Evolutionary conservation across 352 stramenopile species (phyloP).

Genomic region (Phytophthora pluvialis): DNA sequence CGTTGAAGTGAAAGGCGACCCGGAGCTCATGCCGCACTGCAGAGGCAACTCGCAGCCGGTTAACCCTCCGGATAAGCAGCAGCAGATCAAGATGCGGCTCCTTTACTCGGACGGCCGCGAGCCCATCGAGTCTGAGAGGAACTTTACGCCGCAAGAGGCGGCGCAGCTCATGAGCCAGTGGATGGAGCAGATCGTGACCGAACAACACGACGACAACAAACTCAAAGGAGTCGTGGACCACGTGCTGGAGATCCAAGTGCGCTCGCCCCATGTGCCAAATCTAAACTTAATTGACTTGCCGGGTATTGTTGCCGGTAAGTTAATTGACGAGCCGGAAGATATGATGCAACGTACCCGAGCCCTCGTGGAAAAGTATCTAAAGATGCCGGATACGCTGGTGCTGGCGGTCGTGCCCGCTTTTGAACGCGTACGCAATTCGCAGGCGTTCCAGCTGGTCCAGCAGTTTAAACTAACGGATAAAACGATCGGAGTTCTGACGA

Average conservation of each 20-base stretch:
- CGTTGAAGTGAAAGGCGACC: constrained; percentile 23
- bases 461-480: constrained; percentile 40
- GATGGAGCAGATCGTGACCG: constrained; percentile 47
- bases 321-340: constrained; percentile 39
- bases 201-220: constrained; percentile 18
- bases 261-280: constrained; percentile 43
- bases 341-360: constrained; percentile 50
- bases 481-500: constrained; percentile 52
- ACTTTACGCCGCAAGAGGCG: constrained; percentile 26
- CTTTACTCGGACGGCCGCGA: constrained; percentile 39
- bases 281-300: constrained; percentile 53
- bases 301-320: constrained; percentile 43
- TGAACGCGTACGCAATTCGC: constrained; percentile 45
- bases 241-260: constrained; percentile 48
- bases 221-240: constrained; percentile 41
- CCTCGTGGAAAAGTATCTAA: constrained; percentile 46
- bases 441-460: constrained; percentile 57
- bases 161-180: constrained; percentile 35
- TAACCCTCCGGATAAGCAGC: not conserved
- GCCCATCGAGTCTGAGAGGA: constrained; percentile 26
- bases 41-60: not conserved
- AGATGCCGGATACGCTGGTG: constrained; percentile 44
- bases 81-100: constrained; percentile 38
- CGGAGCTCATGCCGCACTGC: constrained; percentile 32
- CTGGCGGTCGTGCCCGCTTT: constrained; percentile 46